phyloP scores from a whole-genome alignment of 2,329 filamentous ascomycete species.

The Hypoxylon rubiginosum region DNA sequence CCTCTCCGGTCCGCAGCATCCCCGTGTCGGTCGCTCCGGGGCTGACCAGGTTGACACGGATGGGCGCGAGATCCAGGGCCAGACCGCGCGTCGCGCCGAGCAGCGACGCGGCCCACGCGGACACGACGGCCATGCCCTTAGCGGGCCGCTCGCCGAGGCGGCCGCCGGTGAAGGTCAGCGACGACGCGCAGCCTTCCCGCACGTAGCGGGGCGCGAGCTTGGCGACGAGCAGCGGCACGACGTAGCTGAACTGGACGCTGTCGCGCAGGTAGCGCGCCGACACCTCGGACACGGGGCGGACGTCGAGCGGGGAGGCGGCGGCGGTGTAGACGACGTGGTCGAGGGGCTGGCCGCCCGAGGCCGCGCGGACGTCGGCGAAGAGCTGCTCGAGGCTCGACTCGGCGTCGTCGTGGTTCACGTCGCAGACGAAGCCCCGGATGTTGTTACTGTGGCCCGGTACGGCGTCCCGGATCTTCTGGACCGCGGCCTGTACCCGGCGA shows the following conservation, averaged over 20 bases:
- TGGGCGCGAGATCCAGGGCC: constrained; percentile 72
- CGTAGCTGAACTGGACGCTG: constrained; percentile 64
- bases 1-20: constrained; percentile 52
- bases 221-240: constrained; percentile 64
- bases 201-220: constrained; percentile 64
- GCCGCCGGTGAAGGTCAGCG: constrained; percentile 70
- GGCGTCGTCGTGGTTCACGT: constrained; percentile 62
- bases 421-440: constrained; percentile 59
- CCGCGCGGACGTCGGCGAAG: constrained; percentile 53
- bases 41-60: constrained; percentile 73
- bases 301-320: constrained; percentile 63
- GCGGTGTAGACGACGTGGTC: constrained; percentile 70
- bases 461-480: constrained; percentile 58
- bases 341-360: constrained; percentile 52
- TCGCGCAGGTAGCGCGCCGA: constrained; percentile 57
- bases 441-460: constrained; percentile 56
- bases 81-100: constrained; percentile 67
- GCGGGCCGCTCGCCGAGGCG: constrained; percentile 64
- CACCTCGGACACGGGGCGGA: constrained; percentile 57
- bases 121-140: constrained; percentile 64
- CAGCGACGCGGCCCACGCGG: constrained; percentile 63
- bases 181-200: constrained; percentile 56
- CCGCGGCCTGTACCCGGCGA: constrained; percentile 61
- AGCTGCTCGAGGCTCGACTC: constrained; percentile 62
- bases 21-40: constrained; percentile 68